These are phyloP conservation scores for Russula abietina DNA, from an alignment of 768 basidiomycete species.

Conservation along the genomic window DNA sequence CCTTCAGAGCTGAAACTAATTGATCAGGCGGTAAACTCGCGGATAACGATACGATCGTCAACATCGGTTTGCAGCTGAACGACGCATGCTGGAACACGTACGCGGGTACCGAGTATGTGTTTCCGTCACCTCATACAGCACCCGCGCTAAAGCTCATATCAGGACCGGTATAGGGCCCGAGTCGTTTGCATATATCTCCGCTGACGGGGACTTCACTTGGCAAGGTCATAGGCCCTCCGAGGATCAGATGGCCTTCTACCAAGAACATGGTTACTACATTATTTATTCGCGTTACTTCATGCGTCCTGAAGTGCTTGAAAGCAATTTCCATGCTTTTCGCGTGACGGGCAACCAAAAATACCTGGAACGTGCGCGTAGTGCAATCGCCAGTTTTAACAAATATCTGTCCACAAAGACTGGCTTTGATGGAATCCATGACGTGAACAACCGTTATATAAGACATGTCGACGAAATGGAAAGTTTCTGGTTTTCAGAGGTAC, in stretches of 20 bases:
- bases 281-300: constrained; percentile 48
- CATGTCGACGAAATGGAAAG: constrained; percentile 66
- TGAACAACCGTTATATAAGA: too few relatives aligned
- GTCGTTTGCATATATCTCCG: constrained; percentile 53
- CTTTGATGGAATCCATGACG: constrained; percentile 53
- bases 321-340: constrained; percentile 75
- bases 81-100: constrained; percentile 83
- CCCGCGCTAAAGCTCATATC: background rate
- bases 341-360: constrained; percentile 66
- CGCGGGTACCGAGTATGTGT: constrained; percentile 54
- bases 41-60: constrained; percentile 64
- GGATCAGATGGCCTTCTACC: constrained; percentile 47
- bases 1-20: background rate
- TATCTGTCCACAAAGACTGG: constrained; percentile 44
- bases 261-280: constrained; percentile 61
- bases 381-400: constrained; percentile 52
- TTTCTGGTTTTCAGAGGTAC: constrained; percentile 68
- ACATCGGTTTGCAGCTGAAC: constrained; percentile 52
- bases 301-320: constrained; percentile 74
- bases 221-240: constrained; percentile 32
- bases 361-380: constrained; percentile 54
- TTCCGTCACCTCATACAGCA: background rate
- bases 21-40: constrained; percentile 54
- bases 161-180: constrained; percentile 80
- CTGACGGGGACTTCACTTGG: constrained; percentile 62